Base-by-base conservation (phyloP, 2,329 filamentous ascomycete genomes). In the Cytospora piceae region DNA sequence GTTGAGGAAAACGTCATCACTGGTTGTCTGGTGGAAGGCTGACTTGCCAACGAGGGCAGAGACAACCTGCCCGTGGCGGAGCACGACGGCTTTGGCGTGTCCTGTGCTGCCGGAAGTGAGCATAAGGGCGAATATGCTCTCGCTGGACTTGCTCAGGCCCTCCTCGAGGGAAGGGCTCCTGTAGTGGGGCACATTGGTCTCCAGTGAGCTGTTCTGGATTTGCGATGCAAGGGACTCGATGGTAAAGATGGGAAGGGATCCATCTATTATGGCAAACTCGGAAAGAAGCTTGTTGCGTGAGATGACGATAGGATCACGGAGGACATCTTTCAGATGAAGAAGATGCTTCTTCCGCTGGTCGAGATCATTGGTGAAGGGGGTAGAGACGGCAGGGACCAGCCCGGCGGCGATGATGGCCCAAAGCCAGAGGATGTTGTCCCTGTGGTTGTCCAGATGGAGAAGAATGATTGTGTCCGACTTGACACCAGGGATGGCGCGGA, bases 51-150 rank as follows among this genome's bases (percentile, higher is more conserved):
- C 9, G 14, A 82, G 64, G 0, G 82, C 74, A 1, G 77, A 69
- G 0, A 83, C 54, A 0, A 85, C 69, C 69, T 85, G 82, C 0
- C 66, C 59, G 63, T 84, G 79, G 0, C 72, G 75, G 0, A 85
- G 73, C 1, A 67, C 69, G 0, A 85, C 83, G 0, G 81, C 83
- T 70, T 86, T 86, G 4, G 81, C 74, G 59, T 79, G 77, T 2
- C 83, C 82, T 22, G 80, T 82, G 68, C 78, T 82, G 3, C 84
- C 83, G 1, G 83, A 85, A 1, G 83, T 86, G 4, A 86, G 73
- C 80, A 85, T 82, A 2, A 84, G 72, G 1, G 76, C 70, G 12
- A 37, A 37, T 9, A 37, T 37, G 34, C 34, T 37, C 34, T 37
- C 34, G 12, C 34, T 37, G 34, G 34, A 37, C 34, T 37, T 37